Evolutionary conservation across 2,329 filamentous ascomycete genomes (phyloP).

Genomic region (Ilyonectria robusta): DNA sequence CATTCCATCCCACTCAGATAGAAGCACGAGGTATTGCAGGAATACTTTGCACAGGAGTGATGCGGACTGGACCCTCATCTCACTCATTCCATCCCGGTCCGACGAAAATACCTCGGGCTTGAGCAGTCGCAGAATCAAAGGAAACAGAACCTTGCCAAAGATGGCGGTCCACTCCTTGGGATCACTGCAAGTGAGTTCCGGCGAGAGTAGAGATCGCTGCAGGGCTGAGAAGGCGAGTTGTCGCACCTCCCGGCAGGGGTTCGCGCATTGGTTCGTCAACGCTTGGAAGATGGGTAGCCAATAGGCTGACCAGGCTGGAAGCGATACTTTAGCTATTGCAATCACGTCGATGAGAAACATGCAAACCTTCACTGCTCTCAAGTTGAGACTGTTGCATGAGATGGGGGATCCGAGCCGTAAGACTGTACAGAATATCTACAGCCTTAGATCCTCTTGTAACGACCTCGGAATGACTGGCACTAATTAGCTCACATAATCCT

Average conservation of each 20-base stretch:
- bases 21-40: constrained; percentile 88
- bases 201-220: constrained; percentile 87
- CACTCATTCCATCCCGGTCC: constrained; percentile 93
- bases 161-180: constrained; percentile 96
- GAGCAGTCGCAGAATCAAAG: constrained; percentile 86
- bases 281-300: constrained; percentile 96
- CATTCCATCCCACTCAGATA: constrained; percentile 90
- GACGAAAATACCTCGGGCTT: constrained; percentile 96
- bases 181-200: constrained; percentile 85
- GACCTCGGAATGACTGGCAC: constrained; percentile 60
- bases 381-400: constrained; percentile 95
- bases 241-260: constrained; percentile 93
- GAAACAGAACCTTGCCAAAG: constrained; percentile 94
- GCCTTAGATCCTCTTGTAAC: constrained; percentile 86
- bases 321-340: constrained; percentile 29
- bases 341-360: neutral
- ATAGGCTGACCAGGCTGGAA: constrained; percentile 93
- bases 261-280: constrained; percentile 90
- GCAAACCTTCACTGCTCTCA: constrained; percentile 83
- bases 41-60: constrained; percentile 96
- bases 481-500: neutral
- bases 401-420: constrained; percentile 85
- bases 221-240: constrained; percentile 89
- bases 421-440: constrained; percentile 83
- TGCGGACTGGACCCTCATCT: constrained; percentile 92